phyloP scores from a whole-genome alignment of 768 basidiomycete species.

The Chalciporus pseudorubinellus region DNA sequence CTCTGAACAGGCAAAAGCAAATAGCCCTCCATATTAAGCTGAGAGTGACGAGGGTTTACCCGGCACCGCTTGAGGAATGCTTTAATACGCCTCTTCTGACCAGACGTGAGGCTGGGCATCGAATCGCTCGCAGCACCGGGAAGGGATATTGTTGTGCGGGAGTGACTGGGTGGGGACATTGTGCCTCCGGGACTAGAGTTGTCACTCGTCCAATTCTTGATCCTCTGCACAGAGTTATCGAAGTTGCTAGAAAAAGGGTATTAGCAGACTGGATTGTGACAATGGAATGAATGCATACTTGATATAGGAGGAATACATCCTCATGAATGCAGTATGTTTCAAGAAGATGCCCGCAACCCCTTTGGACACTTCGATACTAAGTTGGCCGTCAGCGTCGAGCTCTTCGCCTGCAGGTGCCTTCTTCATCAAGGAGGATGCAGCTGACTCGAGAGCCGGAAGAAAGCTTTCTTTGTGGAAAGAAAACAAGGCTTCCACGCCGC shows the following conservation, averaged over 20 bases:
- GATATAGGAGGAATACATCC: conserved; percentile 97
- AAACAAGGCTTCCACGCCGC: conserved; percentile 83
- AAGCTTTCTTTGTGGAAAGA: conserved; percentile 93
- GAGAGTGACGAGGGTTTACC: conserved; percentile 85
- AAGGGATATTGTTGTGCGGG: conserved; percentile 49
- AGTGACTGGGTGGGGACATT: conserved; percentile 48
- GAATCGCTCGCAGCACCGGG: conserved; percentile 42
- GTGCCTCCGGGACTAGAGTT: conserved; percentile 36
- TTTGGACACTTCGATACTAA: conserved; percentile 73
- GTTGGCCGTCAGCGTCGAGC: conserved; percentile 66
- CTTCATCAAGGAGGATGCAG: conserved; percentile 66
- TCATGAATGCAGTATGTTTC: conserved; percentile 96
- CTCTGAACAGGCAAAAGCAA: conserved; percentile 93
- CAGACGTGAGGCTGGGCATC: conserved; percentile 60
- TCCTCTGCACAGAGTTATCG: conserved; percentile 85
- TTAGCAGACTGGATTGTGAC: conserved; percentile 11
- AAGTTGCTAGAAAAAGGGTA: conserved; percentile 64
- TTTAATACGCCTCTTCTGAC: conserved; percentile 87
- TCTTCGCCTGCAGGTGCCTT: conserved; percentile 43
- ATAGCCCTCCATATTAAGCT: conserved; percentile 92
- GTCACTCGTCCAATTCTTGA: conserved; percentile 81
- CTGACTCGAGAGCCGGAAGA: conserved; percentile 83
- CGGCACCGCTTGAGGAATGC: conserved; percentile 88
- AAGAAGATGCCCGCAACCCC: conserved; percentile 87
- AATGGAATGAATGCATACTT: conserved; percentile 57